phyloP scores from a whole-genome alignment of 2,329 filamentous ascomycete genomes.

The Gnomoniopsis sp. region DNA sequence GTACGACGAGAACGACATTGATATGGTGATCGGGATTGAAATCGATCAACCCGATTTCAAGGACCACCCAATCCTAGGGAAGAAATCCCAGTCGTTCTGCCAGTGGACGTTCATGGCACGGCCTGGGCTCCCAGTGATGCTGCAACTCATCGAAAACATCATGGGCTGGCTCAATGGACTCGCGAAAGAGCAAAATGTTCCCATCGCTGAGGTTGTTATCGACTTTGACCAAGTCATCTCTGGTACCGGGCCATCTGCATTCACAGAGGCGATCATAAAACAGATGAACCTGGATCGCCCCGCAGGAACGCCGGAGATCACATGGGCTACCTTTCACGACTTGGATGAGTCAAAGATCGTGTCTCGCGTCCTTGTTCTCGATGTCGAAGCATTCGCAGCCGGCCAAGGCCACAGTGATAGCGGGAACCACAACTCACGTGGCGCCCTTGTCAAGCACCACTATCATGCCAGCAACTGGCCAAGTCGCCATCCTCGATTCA shows the following conservation, averaged over 20 bases:
- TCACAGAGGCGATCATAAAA: conserved; percentile 61
- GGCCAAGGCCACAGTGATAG: conserved; percentile 72
- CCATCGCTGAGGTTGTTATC: conserved; percentile 58
- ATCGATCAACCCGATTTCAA: conserved; percentile 66
- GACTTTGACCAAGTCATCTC: conserved; percentile 72
- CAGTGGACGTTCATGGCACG: conserved; percentile 75
- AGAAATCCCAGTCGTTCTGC: conserved; percentile 68
- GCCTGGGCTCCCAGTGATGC: conserved; percentile 64
- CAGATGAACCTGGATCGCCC: conserved; percentile 52
- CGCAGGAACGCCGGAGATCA: conserved; percentile 38
- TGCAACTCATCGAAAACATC: conserved; percentile 65
- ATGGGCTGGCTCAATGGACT: conserved; percentile 62
- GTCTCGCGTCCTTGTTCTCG: conserved; percentile 62
- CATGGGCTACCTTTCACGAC: conserved; percentile 64
- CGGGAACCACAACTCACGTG: conserved; percentile 63
- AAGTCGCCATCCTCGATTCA: conserved; percentile 61
- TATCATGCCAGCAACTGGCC: conserved; percentile 75
- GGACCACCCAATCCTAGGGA: conserved; percentile 62
- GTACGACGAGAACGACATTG: conserved; percentile 61
- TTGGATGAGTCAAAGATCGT: conserved; percentile 64
- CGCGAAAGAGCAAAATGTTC: conserved; percentile 53
- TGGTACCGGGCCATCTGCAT: conserved; percentile 69
- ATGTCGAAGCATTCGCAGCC: conserved; percentile 69
- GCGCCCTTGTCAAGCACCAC: conserved; percentile 68
- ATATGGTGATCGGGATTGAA: conserved; percentile 68